These are phyloP conservation scores for Nothophoma quercina DNA, from an alignment of 2,329 filamentous ascomycete genomes.

Conservation along the genomic window DNA sequence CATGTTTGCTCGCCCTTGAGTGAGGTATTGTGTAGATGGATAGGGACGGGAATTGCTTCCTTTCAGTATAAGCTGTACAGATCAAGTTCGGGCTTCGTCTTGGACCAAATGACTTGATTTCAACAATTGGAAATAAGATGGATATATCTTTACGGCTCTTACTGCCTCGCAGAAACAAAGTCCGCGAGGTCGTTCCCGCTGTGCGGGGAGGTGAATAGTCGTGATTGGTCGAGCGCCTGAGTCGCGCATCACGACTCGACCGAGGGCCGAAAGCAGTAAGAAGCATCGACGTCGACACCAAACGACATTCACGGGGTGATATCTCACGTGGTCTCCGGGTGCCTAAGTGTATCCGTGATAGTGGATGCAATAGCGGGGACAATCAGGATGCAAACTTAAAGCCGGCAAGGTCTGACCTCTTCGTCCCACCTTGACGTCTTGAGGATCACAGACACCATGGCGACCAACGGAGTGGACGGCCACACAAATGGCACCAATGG, in stretches of 20 bases:
- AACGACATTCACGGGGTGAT: not conserved
- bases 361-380: not conserved
- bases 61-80: too few species aligned
- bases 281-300: slow-evolving; percentile 5
- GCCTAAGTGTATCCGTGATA: not conserved
- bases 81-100: too few species aligned
- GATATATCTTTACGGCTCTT: not conserved
- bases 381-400: not conserved
- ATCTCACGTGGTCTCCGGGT: too few species aligned
- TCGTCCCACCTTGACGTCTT: not conserved
- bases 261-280: slow-evolving; percentile 19
- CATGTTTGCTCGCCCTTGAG: slow-evolving; percentile 15
- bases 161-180: not conserved
- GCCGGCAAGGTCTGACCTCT: not conserved
- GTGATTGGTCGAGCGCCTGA: slow-evolving; percentile 26
- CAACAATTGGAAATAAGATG: too few species aligned
- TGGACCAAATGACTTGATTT: too few species aligned
- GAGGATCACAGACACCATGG: not conserved
- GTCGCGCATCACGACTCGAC: slow-evolving; percentile 33
- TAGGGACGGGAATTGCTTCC: too few species aligned
- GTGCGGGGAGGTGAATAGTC: slow-evolving; percentile 20
- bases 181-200: not conserved
- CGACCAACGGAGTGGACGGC: slow-evolving; percentile 2
- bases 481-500: slow-evolving; percentile 13
- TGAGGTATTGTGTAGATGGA: too few species aligned